These are phyloP conservation scores for Kuraishia capsulata DNA, from an alignment of 805 yeast genomes.

Conservation along the genomic window DNA sequence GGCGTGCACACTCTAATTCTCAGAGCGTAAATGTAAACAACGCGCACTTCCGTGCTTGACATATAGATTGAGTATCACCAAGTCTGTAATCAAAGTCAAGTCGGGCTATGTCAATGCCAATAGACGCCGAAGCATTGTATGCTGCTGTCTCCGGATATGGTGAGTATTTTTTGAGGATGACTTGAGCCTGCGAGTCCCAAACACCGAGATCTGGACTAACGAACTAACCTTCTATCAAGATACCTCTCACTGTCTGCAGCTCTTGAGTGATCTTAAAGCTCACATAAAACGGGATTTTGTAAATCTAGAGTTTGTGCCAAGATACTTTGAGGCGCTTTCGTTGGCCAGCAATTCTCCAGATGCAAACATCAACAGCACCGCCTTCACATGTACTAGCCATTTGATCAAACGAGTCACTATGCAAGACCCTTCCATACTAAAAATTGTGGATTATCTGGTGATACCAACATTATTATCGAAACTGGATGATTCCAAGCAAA, in stretches of 20 bases:
- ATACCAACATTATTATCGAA: conserved; percentile 43
- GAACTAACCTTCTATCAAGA: neutral
- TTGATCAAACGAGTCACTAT: conserved; percentile 48
- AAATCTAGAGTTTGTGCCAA: conserved; percentile 36
- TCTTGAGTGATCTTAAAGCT: conserved; percentile 30
- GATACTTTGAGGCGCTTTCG: conserved; percentile 40
- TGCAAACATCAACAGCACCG: conserved; percentile 25
- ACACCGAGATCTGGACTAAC: neutral
- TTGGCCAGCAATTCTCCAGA: conserved; percentile 32
- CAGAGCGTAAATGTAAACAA: neutral
- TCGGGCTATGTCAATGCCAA: neutral
- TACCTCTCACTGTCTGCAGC: conserved; percentile 1
- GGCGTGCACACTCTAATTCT: too few species aligned
- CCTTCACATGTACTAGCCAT: conserved; percentile 47
- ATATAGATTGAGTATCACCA: neutral
- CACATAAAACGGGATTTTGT: conserved; percentile 49
- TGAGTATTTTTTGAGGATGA: conserved; percentile 4
- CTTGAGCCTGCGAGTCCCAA: too few species aligned
- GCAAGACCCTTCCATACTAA: conserved; percentile 39
- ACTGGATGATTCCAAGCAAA: conserved; percentile 30
- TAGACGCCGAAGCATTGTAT: conserved; percentile 14
- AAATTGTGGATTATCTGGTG: conserved; percentile 30
- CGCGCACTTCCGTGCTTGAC: neutral
- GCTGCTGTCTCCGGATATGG: conserved; percentile 15
- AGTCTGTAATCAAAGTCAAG: too few species aligned